A percentile compares a stretch with the other conserved stretches of the same genome.
These are phyloP conservation scores for Rhodotorula paludigena DNA, from an alignment of 768 basidiomycete species.

Conservation along the genomic window DNA sequence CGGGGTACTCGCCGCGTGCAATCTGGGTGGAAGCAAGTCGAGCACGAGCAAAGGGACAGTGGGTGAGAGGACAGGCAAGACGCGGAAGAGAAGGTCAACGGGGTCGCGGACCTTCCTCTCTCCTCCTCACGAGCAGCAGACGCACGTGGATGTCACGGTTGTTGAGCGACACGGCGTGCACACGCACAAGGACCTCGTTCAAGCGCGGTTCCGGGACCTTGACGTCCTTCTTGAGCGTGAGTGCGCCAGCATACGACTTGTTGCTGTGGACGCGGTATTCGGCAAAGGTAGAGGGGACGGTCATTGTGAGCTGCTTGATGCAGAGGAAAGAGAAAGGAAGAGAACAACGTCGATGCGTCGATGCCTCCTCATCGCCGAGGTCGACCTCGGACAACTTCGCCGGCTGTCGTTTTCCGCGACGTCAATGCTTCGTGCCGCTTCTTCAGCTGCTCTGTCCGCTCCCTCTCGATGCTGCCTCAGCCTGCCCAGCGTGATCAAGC, in stretches of 20 bases:
- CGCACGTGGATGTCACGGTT: slow-evolving; percentile 6
- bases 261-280: not conserved
- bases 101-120: no score
- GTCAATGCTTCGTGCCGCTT: no score
- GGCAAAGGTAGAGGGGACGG: not conserved
- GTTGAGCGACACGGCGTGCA: slow-evolving; percentile 1
- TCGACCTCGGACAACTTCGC: no score
- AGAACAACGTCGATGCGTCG: no score
- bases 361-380: no score
- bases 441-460: no score
- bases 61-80: not conserved
- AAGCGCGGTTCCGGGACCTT: not conserved
- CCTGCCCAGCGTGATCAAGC: no score
- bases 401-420: no score
- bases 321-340: no score
- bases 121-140: not conserved
- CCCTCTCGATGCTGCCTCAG: no score
- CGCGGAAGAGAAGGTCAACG: not conserved
- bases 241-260: not conserved
- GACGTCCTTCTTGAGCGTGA: not conserved
- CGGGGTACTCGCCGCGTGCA: not conserved
- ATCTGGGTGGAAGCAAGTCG: not conserved
- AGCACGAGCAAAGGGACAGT: not conserved
- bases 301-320: no score
- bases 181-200: slow-evolving; percentile 1